A percentile compares a stretch with the other conserved stretches of the same genome.
phyloP scores from a whole-genome alignment of 441 rosid species.

The California macrophylla region DNA sequence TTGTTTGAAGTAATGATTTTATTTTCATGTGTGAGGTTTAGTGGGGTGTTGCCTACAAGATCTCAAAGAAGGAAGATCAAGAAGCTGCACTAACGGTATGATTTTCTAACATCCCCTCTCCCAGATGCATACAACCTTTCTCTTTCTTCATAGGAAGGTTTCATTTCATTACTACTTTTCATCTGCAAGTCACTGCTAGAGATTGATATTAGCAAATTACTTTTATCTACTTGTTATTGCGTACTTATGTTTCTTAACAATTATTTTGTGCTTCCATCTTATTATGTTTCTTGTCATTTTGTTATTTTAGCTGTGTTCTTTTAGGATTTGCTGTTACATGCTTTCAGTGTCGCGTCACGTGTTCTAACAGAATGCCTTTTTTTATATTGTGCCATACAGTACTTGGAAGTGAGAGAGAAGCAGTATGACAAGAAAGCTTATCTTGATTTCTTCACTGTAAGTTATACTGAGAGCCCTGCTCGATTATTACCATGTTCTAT shows the following conservation, averaged over 20 bases:
- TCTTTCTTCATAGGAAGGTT: neutral
- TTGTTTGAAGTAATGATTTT: neutral
- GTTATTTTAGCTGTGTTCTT: no score
- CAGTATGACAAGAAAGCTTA: slow-evolving; percentile 80
- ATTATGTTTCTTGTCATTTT: neutral
- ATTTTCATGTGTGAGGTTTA: slow-evolving; percentile 14
- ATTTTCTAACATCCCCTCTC: neutral
- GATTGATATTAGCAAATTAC: neutral
- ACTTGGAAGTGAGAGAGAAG: slow-evolving; percentile 84
- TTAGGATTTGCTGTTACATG: neutral
- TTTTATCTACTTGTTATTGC: neutral
- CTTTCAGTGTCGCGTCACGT: neutral
- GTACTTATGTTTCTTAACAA: neutral
- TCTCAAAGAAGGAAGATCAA: slow-evolving; percentile 59
- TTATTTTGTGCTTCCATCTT: neutral
- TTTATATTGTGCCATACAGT: slow-evolving; percentile 25
- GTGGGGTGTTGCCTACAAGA: slow-evolving; percentile 93
- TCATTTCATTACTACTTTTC: neutral
- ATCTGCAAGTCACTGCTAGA: neutral
- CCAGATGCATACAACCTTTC: neutral
- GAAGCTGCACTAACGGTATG: slow-evolving; percentile 55
- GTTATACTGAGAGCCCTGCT: slow-evolving; percentile 15
- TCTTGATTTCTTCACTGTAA: slow-evolving; percentile 72
- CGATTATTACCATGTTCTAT: neutral
- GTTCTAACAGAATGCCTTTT: neutral